Conservation (phyloP, 2,329 filamentous ascomycete genomes). For the Pseudogymnoascus sp. region DNA sequence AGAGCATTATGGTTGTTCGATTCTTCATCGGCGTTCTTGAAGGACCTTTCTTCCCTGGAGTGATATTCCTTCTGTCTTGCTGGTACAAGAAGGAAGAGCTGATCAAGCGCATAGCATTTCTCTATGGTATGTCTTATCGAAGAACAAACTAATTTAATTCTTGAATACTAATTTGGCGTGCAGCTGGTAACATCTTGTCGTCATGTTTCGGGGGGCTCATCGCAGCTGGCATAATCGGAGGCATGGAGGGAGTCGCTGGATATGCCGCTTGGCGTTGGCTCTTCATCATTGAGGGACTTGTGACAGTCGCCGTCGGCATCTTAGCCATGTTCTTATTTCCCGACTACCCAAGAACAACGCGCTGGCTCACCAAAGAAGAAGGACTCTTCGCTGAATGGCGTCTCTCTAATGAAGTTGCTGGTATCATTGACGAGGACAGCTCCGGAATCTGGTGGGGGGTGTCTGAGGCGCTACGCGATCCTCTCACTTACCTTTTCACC, state of each 20-base stretch:
- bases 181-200: constrained; percentile 48
- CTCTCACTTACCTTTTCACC: neutral
- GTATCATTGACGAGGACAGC: neutral
- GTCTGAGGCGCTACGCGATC: neutral
- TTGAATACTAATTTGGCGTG: neutral
- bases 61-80: constrained; percentile 15
- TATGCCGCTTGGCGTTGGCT: constrained; percentile 34
- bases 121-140: constrained; percentile 18
- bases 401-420: constrained; percentile 20
- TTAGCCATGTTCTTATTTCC: neutral
- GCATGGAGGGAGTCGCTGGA: constrained; percentile 47
- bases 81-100: constrained; percentile 24
- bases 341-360: constrained; percentile 24
- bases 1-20: constrained; percentile 14
- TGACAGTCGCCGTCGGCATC: constrained; percentile 3
- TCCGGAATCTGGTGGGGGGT: neutral
- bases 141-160: neutral
- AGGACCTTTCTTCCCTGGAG: constrained; percentile 18
- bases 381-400: constrained; percentile 44
- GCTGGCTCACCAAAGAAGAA: constrained; percentile 41
- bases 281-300: constrained; percentile 12
- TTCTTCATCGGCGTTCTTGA: constrained; percentile 19
- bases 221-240: constrained; percentile 47
- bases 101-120: constrained; percentile 18
- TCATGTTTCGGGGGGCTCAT: constrained; percentile 53